Percentiles rank a stretch among this genome's conserved stretches.
Conservation (phyloP, 805 yeast species). For the Candida pini region DNA sequence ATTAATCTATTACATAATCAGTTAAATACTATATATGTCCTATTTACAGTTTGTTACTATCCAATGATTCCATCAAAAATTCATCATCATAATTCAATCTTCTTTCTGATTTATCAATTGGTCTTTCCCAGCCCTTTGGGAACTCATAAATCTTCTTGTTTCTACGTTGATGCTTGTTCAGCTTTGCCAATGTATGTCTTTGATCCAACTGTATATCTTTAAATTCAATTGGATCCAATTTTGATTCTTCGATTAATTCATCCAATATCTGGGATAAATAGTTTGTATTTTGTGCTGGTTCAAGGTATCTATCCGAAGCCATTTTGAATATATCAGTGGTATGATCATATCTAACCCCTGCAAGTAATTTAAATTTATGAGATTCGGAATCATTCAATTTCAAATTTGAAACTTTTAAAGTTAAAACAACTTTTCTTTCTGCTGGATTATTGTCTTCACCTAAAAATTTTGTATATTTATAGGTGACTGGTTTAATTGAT, state of each 20-base stretch:
- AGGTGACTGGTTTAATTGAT: slow-evolving; percentile 50
- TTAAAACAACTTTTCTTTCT: slow-evolving; percentile 61
- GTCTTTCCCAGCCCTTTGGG: slow-evolving; percentile 78
- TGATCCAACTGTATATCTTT: slow-evolving; percentile 77
- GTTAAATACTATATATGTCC: no score
- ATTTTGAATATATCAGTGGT: slow-evolving; percentile 55
- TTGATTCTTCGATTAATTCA: slow-evolving; percentile 58
- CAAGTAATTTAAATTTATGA: slow-evolving; percentile 74
- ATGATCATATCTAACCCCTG: slow-evolving; percentile 72
- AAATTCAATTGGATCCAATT: slow-evolving; percentile 54
- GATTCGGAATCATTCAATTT: slow-evolving; percentile 44
- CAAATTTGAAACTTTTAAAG: slow-evolving; percentile 48
- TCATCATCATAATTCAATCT: slow-evolving; percentile 24
- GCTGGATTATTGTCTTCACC: slow-evolving; percentile 72
- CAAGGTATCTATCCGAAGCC: slow-evolving; percentile 58
- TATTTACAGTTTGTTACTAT: neutral
- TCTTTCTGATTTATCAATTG: slow-evolving; percentile 61
- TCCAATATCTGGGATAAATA: slow-evolving; percentile 60
- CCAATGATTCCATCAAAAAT: slow-evolving; percentile 11
- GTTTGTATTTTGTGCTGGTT: slow-evolving; percentile 83
- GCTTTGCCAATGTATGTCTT: slow-evolving; percentile 54
- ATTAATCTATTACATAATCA: no score
- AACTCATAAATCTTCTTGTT: slow-evolving; percentile 39
- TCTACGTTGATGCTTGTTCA: slow-evolving; percentile 34
- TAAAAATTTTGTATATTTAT: slow-evolving; percentile 65